A percentile compares a stretch with the other conserved stretches of the same genome.
Conservation (phyloP, 768 basidiomycete genomes). For the Cytidiella melzeri region DNA sequence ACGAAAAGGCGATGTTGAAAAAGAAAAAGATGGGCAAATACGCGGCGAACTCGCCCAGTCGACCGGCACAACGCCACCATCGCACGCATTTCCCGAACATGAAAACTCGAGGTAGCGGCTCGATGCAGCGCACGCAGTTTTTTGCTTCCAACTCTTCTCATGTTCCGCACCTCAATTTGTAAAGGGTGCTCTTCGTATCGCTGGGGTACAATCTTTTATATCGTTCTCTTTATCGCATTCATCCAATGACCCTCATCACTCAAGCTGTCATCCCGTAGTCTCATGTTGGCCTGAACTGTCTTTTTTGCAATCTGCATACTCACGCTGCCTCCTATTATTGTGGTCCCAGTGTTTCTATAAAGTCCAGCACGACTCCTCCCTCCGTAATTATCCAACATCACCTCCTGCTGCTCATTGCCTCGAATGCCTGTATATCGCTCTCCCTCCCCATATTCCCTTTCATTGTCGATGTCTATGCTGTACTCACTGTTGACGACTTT, state of each 20-base stretch:
- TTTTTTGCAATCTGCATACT: neutral
- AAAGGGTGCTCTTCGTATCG: neutral
- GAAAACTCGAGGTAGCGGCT: slow-evolving; percentile 50
- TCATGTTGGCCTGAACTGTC: neutral
- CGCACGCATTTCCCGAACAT: slow-evolving; percentile 62
- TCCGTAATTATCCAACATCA: neutral
- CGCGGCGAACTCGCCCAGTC: slow-evolving; percentile 27
- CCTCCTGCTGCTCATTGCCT: too few relatives aligned
- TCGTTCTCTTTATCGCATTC: too few relatives aligned
- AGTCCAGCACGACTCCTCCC: neutral
- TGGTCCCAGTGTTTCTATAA: neutral
- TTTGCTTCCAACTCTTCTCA: slow-evolving; percentile 19
- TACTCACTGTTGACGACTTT: too few relatives aligned
- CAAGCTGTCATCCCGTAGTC: neutral
- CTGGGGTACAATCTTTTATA: neutral
- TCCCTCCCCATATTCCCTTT: neutral
- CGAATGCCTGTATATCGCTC: neutral
- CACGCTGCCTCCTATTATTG: neutral
- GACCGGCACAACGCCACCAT: slow-evolving; percentile 42
- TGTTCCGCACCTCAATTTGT: slow-evolving; percentile 21
- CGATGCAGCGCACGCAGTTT: slow-evolving; percentile 43
- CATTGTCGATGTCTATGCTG: neutral
- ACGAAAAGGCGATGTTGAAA: slow-evolving; percentile 61
- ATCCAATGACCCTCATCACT: neutral
- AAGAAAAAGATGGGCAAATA: slow-evolving; percentile 46